Percentiles rank a stretch among this genome's conserved stretches.
phyloP scores from a whole-genome alignment of 2,329 filamentous ascomycete genomes.

The Ambrosiella cleistominuta region DNA sequence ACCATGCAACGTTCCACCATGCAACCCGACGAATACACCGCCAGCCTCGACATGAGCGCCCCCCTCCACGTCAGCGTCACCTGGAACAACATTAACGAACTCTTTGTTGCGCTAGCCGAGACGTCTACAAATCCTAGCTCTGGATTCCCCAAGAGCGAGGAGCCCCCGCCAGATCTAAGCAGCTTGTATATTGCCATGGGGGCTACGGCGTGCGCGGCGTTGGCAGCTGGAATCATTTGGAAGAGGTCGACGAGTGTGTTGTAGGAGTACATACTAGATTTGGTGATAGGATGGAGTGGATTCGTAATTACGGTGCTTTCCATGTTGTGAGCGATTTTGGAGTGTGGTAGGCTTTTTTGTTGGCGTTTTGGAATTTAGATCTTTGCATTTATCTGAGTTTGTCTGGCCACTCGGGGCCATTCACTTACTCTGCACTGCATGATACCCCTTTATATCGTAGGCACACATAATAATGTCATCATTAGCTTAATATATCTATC shows the following conservation, averaged over 20 bases:
- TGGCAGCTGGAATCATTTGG: conserved; percentile 50
- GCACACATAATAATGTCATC: background rate
- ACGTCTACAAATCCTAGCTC: conserved; percentile 77
- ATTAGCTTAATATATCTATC: background rate
- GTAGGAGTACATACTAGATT: background rate
- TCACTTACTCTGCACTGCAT: background rate
- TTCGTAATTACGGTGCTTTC: background rate
- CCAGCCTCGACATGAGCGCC: conserved; percentile 67
- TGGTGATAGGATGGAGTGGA: background rate
- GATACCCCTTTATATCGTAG: background rate
- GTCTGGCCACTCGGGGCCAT: too few relatives aligned
- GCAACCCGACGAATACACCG: conserved; percentile 85
- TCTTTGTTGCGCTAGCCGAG: conserved; percentile 84
- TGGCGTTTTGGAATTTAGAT: conserved; percentile 1
- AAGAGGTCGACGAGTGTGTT: conserved; percentile 32
- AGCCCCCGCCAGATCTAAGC: conserved; percentile 68
- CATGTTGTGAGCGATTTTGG: background rate
- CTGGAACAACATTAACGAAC: conserved; percentile 83
- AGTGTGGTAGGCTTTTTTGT: conserved; percentile 1
- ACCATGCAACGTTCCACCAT: conserved; percentile 84
- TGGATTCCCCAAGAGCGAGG: conserved; percentile 77
- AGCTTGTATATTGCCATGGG: conserved; percentile 73
- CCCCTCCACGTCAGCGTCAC: conserved; percentile 89
- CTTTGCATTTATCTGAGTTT: too few relatives aligned
- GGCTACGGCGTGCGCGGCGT: conserved; percentile 46